phyloP scores from a whole-genome alignment of 2,329 filamentous ascomycete genomes.

The Xylariomycetidae sp. region DNA sequence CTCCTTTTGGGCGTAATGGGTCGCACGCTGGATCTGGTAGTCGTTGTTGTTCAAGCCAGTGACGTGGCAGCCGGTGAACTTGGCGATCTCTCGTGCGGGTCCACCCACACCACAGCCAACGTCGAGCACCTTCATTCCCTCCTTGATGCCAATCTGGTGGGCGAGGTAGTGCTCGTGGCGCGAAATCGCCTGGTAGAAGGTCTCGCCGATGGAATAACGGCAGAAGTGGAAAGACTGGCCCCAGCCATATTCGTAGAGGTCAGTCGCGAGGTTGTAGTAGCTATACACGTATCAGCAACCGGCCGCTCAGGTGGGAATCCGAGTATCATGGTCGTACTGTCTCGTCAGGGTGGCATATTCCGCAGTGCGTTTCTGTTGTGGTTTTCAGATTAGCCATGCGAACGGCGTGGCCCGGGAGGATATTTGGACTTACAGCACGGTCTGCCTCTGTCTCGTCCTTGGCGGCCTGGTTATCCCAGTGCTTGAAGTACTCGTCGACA shows the following conservation, averaged over 20 bases:
- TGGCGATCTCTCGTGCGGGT: constrained; percentile 90
- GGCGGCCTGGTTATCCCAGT: constrained; percentile 81
- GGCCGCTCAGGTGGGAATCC: too few species aligned
- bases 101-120: constrained; percentile 97
- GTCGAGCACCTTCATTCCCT: constrained; percentile 85
- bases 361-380: constrained; percentile 64
- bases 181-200: constrained; percentile 85
- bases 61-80: constrained; percentile 86
- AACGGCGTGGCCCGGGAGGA: too few species aligned
- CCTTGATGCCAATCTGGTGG: constrained; percentile 76
- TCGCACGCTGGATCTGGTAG: constrained; percentile 97
- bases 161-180: constrained; percentile 98
- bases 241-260: constrained; percentile 96
- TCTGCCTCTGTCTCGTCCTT: constrained; percentile 76
- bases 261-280: constrained; percentile 96
- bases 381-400: constrained; percentile 4
- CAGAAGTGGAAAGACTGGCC: constrained; percentile 96
- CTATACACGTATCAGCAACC: constrained; percentile 33
- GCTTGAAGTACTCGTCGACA: constrained; percentile 91
- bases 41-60: constrained; percentile 98
- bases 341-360: constrained; percentile 91
- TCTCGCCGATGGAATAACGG: constrained; percentile 80
- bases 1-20: constrained; percentile 74
- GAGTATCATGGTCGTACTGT: constrained; percentile 57
- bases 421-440: constrained; percentile 58